Conservation (phyloP, 2,329 filamentous ascomycete species). For the Ascocoryne sarcoides region DNA sequence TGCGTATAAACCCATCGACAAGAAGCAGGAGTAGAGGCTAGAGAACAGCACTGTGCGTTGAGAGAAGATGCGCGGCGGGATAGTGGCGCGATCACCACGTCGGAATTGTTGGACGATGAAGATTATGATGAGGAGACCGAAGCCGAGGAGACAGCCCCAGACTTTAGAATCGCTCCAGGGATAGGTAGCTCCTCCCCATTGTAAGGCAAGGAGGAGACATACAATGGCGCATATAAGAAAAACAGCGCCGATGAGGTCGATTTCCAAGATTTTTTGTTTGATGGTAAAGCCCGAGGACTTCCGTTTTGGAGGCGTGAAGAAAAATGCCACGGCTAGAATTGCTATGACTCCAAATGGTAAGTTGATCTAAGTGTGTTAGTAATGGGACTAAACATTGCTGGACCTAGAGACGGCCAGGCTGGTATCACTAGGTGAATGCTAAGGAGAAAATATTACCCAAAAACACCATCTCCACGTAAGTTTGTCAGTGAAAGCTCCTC, state of each 20-base stretch:
- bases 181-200: slow-evolving; percentile 39
- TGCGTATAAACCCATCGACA: slow-evolving; percentile 28
- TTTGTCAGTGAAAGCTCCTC: slow-evolving; percentile 31
- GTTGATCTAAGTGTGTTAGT: slow-evolving; percentile 28
- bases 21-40: slow-evolving; percentile 28
- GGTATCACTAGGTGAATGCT: background rate
- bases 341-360: slow-evolving; percentile 35
- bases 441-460: slow-evolving; percentile 31
- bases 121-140: slow-evolving; percentile 26
- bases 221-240: slow-evolving; percentile 39
- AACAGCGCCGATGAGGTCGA: slow-evolving; percentile 38
- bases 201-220: slow-evolving; percentile 37
- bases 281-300: slow-evolving; percentile 25
- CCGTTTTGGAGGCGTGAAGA: slow-evolving; percentile 36
- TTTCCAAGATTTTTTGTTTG: slow-evolving; percentile 34
- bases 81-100: slow-evolving; percentile 41
- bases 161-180: slow-evolving; percentile 36
- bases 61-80: slow-evolving; percentile 37
- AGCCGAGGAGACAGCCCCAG: slow-evolving; percentile 37
- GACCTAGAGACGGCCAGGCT: too few relatives aligned
- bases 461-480: slow-evolving; percentile 34
- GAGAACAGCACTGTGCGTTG: slow-evolving; percentile 31
- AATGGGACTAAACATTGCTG: background rate
- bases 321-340: slow-evolving; percentile 31
- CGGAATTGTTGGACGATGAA: slow-evolving; percentile 34